Percentiles rank a stretch among this genome's conserved stretches.
Evolutionary conservation across 768 basidiomycete genomes (phyloP).

Genomic region (Rhizopogon vinicolor): DNA sequence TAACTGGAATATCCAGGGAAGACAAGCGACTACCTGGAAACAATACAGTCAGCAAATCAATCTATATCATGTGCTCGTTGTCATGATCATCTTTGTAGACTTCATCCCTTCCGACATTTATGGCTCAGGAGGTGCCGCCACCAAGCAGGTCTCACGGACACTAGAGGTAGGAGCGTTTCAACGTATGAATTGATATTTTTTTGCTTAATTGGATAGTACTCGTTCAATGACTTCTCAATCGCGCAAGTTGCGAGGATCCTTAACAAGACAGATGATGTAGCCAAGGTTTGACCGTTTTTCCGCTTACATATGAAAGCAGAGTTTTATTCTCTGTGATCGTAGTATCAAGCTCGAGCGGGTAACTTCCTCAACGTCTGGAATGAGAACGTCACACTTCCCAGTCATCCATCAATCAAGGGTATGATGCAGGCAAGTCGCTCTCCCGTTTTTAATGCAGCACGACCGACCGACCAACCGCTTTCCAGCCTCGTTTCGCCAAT

Average conservation of each 20-base stretch:
- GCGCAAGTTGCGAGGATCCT: constrained; percentile 58
- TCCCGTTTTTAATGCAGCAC: background rate
- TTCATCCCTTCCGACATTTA: constrained; percentile 29
- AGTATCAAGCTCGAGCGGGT: constrained; percentile 51
- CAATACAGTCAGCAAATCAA: constrained; percentile 31
- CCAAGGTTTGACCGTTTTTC: constrained; percentile 36
- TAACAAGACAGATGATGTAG: constrained; percentile 42
- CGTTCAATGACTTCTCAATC: constrained; percentile 61
- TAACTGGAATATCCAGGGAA: constrained; percentile 61
- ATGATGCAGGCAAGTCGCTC: constrained; percentile 50
- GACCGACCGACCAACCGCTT: background rate
- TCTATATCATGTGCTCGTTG: background rate
- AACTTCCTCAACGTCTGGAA: constrained; percentile 64
- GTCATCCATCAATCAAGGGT: constrained; percentile 38
- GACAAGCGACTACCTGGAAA: constrained; percentile 57
- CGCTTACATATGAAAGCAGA: background rate
- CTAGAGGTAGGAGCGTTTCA: constrained; percentile 39
- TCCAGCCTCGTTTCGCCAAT: constrained; percentile 48
- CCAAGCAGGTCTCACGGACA: constrained; percentile 59
- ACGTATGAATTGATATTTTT: background rate
- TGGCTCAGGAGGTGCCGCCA: constrained; percentile 46
- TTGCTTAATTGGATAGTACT: constrained; percentile 34
- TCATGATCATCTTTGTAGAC: constrained; percentile 8
- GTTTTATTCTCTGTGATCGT: background rate
- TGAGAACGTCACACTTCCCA: constrained; percentile 48